These are phyloP conservation scores for Tolypocladium guangdongense DNA, from an alignment of 2,329 filamentous ascomycete genomes.

Conservation along the genomic window DNA sequence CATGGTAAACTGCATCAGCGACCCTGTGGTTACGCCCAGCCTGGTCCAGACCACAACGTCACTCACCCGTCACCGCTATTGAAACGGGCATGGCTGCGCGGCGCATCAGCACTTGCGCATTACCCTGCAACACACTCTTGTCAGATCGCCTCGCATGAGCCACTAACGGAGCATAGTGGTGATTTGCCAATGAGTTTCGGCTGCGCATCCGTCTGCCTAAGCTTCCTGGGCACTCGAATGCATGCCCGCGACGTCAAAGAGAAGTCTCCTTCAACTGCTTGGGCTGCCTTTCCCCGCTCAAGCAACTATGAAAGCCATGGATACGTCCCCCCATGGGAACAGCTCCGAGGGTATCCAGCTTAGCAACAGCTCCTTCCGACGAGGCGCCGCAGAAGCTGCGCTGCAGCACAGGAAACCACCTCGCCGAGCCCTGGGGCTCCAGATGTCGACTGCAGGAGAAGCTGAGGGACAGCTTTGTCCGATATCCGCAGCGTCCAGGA, in stretches of 20 bases:
- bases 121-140: too few relatives aligned
- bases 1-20: neutral
- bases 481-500: neutral
- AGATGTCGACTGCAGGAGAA: neutral
- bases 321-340: neutral
- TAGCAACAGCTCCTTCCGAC: neutral
- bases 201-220: too few relatives aligned
- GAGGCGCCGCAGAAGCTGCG: neutral
- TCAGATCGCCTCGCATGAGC: too few relatives aligned
- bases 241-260: too few relatives aligned
- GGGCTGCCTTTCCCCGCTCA: too few relatives aligned
- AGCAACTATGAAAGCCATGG: neutral
- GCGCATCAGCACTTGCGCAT: too few relatives aligned
- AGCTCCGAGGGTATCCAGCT: neutral
- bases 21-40: neutral
- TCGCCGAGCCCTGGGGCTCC: neutral
- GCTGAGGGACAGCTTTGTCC: neutral
- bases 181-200: too few relatives aligned
- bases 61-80: neutral
- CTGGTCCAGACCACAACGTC: neutral
- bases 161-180: too few relatives aligned
- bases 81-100: too few relatives aligned
- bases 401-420: neutral
- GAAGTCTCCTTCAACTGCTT: too few relatives aligned
- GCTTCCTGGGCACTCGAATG: too few relatives aligned